phyloP scores from a whole-genome alignment of 1,139 yeast species.

The Candida sp. region DNA sequence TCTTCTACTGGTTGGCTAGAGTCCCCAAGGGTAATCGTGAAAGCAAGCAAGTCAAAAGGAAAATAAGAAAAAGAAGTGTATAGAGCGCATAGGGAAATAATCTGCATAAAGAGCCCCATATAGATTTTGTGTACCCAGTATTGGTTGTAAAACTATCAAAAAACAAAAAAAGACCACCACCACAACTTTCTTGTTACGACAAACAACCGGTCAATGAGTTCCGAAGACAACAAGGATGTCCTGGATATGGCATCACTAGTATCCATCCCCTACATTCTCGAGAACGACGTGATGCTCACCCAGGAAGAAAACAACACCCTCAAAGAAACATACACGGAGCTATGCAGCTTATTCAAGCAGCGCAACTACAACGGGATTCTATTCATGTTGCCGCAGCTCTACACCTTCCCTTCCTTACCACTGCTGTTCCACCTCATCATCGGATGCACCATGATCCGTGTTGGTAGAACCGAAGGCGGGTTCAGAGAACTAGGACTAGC shows the following conservation, averaged over 20 bases:
- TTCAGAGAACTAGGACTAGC: slow-evolving; percentile 14
- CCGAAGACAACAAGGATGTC: background rate
- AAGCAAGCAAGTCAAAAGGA: slow-evolving; percentile 19
- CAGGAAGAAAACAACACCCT: background rate
- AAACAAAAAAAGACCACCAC: background rate
- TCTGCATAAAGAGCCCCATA: background rate
- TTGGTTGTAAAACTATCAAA: too few relatives aligned
- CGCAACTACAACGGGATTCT: slow-evolving; percentile 9
- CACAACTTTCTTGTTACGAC: background rate
- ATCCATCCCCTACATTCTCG: background rate
- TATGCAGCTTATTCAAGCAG: slow-evolving; percentile 7
- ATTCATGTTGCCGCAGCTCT: slow-evolving; percentile 12
- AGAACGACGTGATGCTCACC: background rate
- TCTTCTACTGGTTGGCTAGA: slow-evolving; percentile 75
- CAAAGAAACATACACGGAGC: background rate
- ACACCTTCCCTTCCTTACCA: slow-evolving; percentile 7
- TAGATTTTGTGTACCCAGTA: too few relatives aligned
- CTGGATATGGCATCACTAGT: background rate
- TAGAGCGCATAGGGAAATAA: too few relatives aligned
- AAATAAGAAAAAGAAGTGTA: slow-evolving; percentile 18
- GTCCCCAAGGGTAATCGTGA: slow-evolving; percentile 59
- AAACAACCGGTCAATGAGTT: too few relatives aligned
- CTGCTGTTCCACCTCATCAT: slow-evolving; percentile 12
- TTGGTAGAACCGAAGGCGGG: slow-evolving; percentile 12
- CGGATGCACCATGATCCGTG: slow-evolving; percentile 12